Evolutionary conservation across 176 grass and related monocot genomes (phyloP), one percentile per base, ranked within the genome.

Genomic region (Urochloa ruziziensis): DNA sequence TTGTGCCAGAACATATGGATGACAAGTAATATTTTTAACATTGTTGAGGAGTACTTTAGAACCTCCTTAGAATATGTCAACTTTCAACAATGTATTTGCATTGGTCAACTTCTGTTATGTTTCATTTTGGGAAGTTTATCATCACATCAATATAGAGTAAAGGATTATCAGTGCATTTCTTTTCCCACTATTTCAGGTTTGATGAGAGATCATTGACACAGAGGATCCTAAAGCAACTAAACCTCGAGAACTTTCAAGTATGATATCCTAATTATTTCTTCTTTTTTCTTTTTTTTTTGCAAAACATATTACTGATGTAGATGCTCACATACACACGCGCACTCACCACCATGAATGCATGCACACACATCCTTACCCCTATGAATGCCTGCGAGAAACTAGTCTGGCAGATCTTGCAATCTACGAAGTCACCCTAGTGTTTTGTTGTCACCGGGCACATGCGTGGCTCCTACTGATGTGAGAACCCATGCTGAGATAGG

Each of bases 201-300:
- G 83, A 89, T 82, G 94, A 97, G 80, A 97, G 88, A 81, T 85
- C 66, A 13, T 40, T 97, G 68, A 90, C 91, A 82, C 90, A 88
- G 59, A 90, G 48, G 69, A 97, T 94, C 63, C 80, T 97, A 79
- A 86, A 82, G 47, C 87, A 92, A 84, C 62, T 88, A 83, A 88
- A 90, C 28, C 94, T 97, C 23, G 75, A 90, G 67, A 97, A 97
- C 44, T 92, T 92, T 46, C 91, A 97, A 84, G 94, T 94, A 92
- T 52, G 33, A 49, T 81, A 51, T 61, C 84, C 47, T 80, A 73
- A 74, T 25, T 59, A 0, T 13, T 59, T 11, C 4, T 59, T 24
- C 7, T 24, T 24, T 10, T 59, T 58, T 12, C 11, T 56, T 56
- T 58, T 12, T 24, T 56, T 56, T 10, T 21, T 19, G 21, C 23